phyloP scores from a whole-genome alignment of 1,139 yeast genomes.

The Eremothecium gossypii region DNA sequence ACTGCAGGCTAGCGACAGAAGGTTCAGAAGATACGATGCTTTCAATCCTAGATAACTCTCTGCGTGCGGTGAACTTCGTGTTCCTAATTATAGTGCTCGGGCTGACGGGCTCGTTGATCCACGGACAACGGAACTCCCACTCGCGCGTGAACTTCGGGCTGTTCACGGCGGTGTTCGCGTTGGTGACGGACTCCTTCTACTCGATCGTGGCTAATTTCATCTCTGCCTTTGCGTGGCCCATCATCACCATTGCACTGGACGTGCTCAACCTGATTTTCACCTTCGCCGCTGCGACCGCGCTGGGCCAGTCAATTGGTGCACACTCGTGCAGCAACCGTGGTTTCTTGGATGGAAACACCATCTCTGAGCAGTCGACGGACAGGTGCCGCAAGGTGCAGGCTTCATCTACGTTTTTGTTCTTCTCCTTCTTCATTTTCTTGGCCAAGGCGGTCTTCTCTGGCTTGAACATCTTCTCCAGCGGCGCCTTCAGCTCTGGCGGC shows the following conservation, averaged over 20 bases:
- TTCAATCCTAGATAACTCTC: slow-evolving; percentile 57
- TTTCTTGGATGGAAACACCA: slow-evolving; percentile 56
- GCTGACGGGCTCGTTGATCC: slow-evolving; percentile 76
- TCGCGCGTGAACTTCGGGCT: slow-evolving; percentile 85
- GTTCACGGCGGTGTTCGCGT: slow-evolving; percentile 79
- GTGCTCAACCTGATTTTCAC: slow-evolving; percentile 85
- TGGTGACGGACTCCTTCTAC: slow-evolving; percentile 70
- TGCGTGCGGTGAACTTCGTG: slow-evolving; percentile 66
- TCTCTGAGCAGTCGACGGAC: slow-evolving; percentile 64
- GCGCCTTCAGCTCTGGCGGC: slow-evolving; percentile 52
- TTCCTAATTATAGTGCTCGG: slow-evolving; percentile 75
- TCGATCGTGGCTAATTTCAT: slow-evolving; percentile 73
- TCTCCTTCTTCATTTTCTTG: slow-evolving; percentile 68
- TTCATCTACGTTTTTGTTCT: slow-evolving; percentile 79
- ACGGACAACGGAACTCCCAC: slow-evolving; percentile 39
- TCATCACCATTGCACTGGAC: slow-evolving; percentile 64
- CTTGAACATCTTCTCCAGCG: slow-evolving; percentile 53
- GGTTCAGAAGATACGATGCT: slow-evolving; percentile 15
- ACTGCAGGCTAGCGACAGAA: background rate
- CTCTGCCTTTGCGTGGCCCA: slow-evolving; percentile 80
- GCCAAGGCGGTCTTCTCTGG: slow-evolving; percentile 58
- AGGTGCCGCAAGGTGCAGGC: slow-evolving; percentile 98
- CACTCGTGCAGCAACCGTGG: slow-evolving; percentile 71
- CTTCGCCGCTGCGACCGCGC: slow-evolving; percentile 87
- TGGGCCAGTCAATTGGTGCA: slow-evolving; percentile 79